phyloP scores from a whole-genome alignment of 2,329 filamentous ascomycete genomes.

The Fusarium euwallaceae region DNA sequence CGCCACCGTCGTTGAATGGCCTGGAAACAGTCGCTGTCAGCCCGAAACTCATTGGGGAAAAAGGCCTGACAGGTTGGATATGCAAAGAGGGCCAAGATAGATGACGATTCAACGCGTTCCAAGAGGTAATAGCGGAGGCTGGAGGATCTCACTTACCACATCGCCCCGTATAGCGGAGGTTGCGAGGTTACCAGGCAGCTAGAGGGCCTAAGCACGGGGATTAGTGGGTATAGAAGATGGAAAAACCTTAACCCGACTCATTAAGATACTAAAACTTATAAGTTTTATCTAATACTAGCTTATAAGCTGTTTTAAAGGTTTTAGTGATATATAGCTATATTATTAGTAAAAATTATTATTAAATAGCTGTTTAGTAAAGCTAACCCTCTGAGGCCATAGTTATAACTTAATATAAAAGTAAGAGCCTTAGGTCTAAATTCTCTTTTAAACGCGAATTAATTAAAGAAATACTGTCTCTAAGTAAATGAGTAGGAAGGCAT shows the following conservation, averaged over 20 bases:
- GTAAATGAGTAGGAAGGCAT: not conserved
- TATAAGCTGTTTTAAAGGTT: not conserved
- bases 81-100: constrained; percentile 1
- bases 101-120: constrained; percentile 12
- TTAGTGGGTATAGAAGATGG: constrained; percentile 13
- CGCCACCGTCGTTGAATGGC: constrained; percentile 48
- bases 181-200: constrained; percentile 24
- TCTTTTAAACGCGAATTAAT: not conserved
- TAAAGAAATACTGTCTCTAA: no score
- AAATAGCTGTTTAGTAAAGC: not conserved
- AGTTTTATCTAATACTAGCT: not conserved
- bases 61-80: constrained; percentile 1
- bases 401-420: not conserved
- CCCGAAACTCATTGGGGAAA: constrained; percentile 44
- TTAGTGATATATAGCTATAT: not conserved
- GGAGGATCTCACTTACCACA: constrained; percentile 38
- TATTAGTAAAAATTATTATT: not conserved
- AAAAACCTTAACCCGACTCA: constrained; percentile 20
- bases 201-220: constrained; percentile 7
- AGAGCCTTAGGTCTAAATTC: not conserved
- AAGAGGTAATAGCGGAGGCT: constrained; percentile 1
- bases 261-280: not conserved
- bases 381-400: not conserved
- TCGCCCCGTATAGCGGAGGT: constrained; percentile 27
- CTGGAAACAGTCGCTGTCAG: constrained; percentile 44